Base-by-base conservation (phyloP, 257 asterid genomes). In the Voacanga thouarsii region DNA sequence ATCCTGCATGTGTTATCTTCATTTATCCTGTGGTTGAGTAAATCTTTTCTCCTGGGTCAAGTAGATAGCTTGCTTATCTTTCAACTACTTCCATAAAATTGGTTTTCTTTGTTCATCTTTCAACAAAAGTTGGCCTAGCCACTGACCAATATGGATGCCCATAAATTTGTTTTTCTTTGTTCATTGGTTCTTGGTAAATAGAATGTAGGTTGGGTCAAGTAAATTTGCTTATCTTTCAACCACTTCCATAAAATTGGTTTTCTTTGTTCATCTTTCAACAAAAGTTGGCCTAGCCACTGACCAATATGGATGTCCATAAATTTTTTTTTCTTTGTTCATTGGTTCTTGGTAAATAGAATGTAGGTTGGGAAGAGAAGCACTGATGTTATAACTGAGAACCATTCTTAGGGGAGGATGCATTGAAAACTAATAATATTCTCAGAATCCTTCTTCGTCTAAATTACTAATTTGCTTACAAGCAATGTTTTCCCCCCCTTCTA, bases 331-430 rank as follows among this genome's bases (percentile, higher is more conserved):
- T 56, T 78, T 23, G 12, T n/a, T 47, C 23, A 39, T 6, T 24
- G 33, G 24, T 19, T 73, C 39, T 65, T 8, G 75, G 59, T 74
- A 15, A 60, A 12, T 12, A 26, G 11, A 43, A 64, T 53, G 14
- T 33, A 50, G 61, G 39, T 76, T 23, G 59, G 67, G 37, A 47
- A 33, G 37, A 39, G 23, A 33, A 61, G 68, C 53, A 67, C 63
- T 53, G 24, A 37, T 67, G 61, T 41, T 74, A 9, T 66, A 49
- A 8, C 49, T 44, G 37, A 56, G 44, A 33, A 47, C 9, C 28
- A 68, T 23, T 77, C 66, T 72, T 68, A 16, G 24, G 30, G 37
- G n/a, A 55, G 50, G 55, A 39, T 59, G 23, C 56, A 16, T 80
- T 28, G 24, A 24, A 26, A 45, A n/a, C 12, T 28, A 45, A 41